phyloP scores from a whole-genome alignment of 1,284 basidiomycete genomes.

The Omphalotus olearius region DNA sequence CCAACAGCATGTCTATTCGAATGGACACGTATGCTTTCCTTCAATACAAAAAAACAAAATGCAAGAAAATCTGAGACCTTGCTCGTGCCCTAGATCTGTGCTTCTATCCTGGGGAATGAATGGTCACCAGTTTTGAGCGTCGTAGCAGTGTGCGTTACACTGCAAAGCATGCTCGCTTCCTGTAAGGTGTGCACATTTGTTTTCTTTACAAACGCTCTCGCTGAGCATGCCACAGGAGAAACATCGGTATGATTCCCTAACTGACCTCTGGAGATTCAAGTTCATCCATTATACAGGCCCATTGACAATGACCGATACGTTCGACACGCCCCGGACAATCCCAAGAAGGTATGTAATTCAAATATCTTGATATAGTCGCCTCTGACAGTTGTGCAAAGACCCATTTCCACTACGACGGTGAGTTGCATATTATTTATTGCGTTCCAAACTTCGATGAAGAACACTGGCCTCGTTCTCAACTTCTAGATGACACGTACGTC shows the following conservation, averaged over 20 bases:
- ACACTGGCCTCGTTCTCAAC: slow-evolving; percentile 17
- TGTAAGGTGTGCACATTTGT: slow-evolving; percentile 57
- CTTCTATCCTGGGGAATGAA: slow-evolving; percentile 79
- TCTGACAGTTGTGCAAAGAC: slow-evolving; percentile 38
- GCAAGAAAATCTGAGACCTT: neutral
- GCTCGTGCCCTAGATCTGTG: slow-evolving; percentile 57
- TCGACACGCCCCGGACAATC: slow-evolving; percentile 73
- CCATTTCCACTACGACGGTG: slow-evolving; percentile 75
- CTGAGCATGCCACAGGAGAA: slow-evolving; percentile 47
- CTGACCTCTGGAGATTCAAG: neutral
- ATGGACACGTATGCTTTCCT: slow-evolving; percentile 63
- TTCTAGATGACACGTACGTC: slow-evolving; percentile 39
- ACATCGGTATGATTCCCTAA: slow-evolving; percentile 50
- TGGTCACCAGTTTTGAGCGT: slow-evolving; percentile 85
- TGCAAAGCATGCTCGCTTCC: slow-evolving; percentile 86
- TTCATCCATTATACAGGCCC: slow-evolving; percentile 41
- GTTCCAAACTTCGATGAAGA: neutral
- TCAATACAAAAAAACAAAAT: slow-evolving; percentile 5
- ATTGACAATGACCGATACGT: slow-evolving; percentile 80
- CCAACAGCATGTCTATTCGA: slow-evolving; percentile 75
- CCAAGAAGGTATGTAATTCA: slow-evolving; percentile 65
- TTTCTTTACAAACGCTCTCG: neutral
- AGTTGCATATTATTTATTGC: neutral
- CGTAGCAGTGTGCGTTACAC: slow-evolving; percentile 71
- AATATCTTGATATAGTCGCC: slow-evolving; percentile 7